Evolutionary conservation across 2,329 filamentous ascomycete genomes (phyloP), one percentile per base, ranked within the genome.

Genomic region (Onygena corvina): DNA sequence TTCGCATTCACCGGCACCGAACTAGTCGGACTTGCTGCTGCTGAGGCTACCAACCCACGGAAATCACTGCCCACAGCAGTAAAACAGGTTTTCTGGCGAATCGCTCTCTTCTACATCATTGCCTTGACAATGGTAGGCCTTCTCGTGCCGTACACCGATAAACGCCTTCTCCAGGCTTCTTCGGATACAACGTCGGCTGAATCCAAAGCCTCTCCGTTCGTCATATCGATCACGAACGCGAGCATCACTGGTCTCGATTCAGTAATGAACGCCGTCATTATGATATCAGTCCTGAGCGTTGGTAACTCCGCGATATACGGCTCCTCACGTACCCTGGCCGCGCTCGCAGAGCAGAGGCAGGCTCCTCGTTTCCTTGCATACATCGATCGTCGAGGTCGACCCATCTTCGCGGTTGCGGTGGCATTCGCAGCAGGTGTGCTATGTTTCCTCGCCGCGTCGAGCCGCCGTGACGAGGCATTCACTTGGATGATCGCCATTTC

Each of bases 381-480:
- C 63, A 86, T 84, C 1, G 79, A 83, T 61, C 69, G 68, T 20
- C 72, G 77, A 11, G 84, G 84, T 21, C 73, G 77, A 0, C 76
- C 76, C 0, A 66, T 75, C 76, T 57, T 76, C 63, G 63, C 83
- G 64, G 57, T 89, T 36, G 59, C 84, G 1, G 71, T 86, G 45
- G 82, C 84, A 11, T 87, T 87, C 54, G 67, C 79, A 1, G 81
- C 84, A 49, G 84, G 89, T 27, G 72, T 92, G 29, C 73, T 95
- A 5, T 77, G 83, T 35, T 95, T 84, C 70, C 76, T 94, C 47
- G 84, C 83, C 53, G 80, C 83, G 49, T 73, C 80, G 0, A 64
- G 68, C 2, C 64, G 78, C 54, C 75, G 84, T 58, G 70, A 70
- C 12, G 67, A 73, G 25, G 80, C 86, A 3, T 84, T 94, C 55